A percentile compares a stretch with the other conserved stretches of the same genome.
Evolutionary conservation across 768 basidiomycete species (phyloP).

Genomic region (Steccherinum ochraceum): DNA sequence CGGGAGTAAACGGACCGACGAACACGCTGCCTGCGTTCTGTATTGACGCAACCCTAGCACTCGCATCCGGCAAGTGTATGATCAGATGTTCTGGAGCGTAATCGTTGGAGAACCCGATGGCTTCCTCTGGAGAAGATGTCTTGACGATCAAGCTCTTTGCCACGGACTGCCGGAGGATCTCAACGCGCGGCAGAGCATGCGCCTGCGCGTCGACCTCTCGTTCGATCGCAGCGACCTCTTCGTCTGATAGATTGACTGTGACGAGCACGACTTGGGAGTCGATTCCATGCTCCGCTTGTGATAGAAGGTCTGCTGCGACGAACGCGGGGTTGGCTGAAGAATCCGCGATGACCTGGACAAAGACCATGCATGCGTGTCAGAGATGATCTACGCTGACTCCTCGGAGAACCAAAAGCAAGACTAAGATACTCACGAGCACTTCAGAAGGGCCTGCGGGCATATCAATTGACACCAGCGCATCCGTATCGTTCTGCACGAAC

Average conservation of each 20-base stretch:
- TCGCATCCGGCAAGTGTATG: slow-evolving; percentile 74
- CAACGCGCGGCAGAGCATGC: slow-evolving; percentile 76
- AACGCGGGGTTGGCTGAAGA: slow-evolving; percentile 79
- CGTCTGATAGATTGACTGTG: slow-evolving; percentile 59
- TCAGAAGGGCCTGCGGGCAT: slow-evolving; percentile 99
- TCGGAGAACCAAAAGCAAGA: too few relatives aligned
- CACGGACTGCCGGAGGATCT: slow-evolving; percentile 86
- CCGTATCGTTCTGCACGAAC: slow-evolving; percentile 97
- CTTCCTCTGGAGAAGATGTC: slow-evolving; percentile 60
- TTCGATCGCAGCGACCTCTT: slow-evolving; percentile 70
- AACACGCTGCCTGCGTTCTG: slow-evolving; percentile 97
- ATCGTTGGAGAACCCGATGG: slow-evolving; percentile 87
- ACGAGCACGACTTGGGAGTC: slow-evolving; percentile 98
- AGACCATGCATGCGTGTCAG: slow-evolving; percentile 10
- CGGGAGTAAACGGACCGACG: slow-evolving; percentile 91
- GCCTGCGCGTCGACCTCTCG: slow-evolving; percentile 84
- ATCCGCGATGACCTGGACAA: slow-evolving; percentile 84
- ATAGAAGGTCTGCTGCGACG: slow-evolving; percentile 93
- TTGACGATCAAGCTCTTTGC: slow-evolving; percentile 87
- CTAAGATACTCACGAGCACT: slow-evolving; percentile 85
- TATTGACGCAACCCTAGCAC: slow-evolving; percentile 54
- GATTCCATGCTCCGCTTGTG: slow-evolving; percentile 96
- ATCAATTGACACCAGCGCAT: slow-evolving; percentile 93
- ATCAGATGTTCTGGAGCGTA: slow-evolving; percentile 99
- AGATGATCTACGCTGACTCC: background rate